Evolutionary conservation across 1,284 basidiomycete species (phyloP).

Genomic region (Cryptococcus depauperatus): DNA sequence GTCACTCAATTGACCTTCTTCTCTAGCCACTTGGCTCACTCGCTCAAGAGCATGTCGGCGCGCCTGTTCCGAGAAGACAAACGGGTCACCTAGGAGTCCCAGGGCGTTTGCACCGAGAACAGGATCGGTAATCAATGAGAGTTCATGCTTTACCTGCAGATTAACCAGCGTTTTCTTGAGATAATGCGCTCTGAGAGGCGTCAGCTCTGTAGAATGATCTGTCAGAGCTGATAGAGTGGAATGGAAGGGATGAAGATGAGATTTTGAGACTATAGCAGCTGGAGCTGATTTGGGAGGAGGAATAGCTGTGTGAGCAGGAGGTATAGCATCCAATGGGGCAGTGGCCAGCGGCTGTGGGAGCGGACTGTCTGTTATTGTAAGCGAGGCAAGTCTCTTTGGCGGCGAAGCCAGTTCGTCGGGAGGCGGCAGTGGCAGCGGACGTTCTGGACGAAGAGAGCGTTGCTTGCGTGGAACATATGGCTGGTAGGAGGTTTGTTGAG

Average conservation of each 20-base stretch:
- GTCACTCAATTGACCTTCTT: constrained; percentile 47
- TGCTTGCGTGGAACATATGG: constrained; percentile 19
- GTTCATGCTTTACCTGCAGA: constrained; percentile 70
- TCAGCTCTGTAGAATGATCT: constrained; percentile 48
- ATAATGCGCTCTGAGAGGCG: constrained; percentile 83
- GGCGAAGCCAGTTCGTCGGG: constrained; percentile 32
- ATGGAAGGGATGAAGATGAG: constrained; percentile 34
- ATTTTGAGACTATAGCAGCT: constrained; percentile 8
- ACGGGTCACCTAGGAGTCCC: constrained; percentile 78
- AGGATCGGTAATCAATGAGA: constrained; percentile 58
- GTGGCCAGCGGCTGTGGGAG: constrained; percentile 8
- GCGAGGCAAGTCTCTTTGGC: constrained; percentile 19
- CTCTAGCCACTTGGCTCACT: constrained; percentile 18
- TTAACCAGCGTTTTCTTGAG: constrained; percentile 90
- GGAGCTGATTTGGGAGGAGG: constrained; percentile 8
- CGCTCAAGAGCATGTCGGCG: constrained; percentile 49
- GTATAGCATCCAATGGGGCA: neutral
- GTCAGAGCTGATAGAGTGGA: constrained; percentile 25
- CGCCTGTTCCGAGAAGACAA: constrained; percentile 53
- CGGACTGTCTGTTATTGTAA: constrained; percentile 2
- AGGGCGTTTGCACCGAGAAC: constrained; percentile 60
- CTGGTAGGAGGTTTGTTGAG: constrained; percentile 23
- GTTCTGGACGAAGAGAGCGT: constrained; percentile 17
- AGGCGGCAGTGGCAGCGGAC: constrained; percentile 26
- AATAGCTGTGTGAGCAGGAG: neutral